Conservation (phyloP, 164 flowering plant species). For the Stephania japonica region DNA sequence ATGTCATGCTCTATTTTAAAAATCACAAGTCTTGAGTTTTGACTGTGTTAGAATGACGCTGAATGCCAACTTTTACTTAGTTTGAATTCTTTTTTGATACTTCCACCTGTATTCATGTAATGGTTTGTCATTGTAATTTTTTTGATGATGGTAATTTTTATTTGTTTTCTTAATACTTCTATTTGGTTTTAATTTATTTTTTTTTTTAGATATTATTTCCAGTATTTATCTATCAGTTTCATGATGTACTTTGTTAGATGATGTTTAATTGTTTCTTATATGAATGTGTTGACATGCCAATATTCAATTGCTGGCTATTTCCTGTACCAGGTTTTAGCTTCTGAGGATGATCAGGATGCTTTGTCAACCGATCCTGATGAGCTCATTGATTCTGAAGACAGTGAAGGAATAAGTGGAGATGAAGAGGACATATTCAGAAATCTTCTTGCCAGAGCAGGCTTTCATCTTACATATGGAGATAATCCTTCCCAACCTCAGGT, state of each 20-base stretch:
- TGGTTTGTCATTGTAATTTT: too few species aligned
- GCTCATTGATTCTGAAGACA: constrained; percentile 92
- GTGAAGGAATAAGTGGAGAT: constrained; percentile 96
- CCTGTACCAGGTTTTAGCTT: constrained; percentile 74
- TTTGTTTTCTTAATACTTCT: too few species aligned
- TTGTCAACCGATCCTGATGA: constrained; percentile 97
- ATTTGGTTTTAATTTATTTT: not conserved
- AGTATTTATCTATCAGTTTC: not conserved
- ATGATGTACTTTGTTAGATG: not conserved
- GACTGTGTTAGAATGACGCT: too few species aligned
- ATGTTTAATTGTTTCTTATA: not conserved
- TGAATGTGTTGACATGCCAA: not conserved
- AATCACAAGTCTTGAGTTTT: too few species aligned
- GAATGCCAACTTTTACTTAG: too few species aligned
- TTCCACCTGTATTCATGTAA: too few species aligned
- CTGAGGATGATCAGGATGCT: constrained; percentile 97
- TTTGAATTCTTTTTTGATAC: too few species aligned
- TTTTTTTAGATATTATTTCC: not conserved
- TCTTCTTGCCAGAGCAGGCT: constrained; percentile 91
- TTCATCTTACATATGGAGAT: constrained; percentile 91
- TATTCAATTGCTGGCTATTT: constrained; percentile 1
- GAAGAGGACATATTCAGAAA: constrained; percentile 95
- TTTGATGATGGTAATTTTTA: too few species aligned
- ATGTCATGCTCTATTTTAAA: too few species aligned
- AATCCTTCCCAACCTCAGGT: constrained; percentile 96